Evolutionary conservation across 2,329 filamentous ascomycete genomes (phyloP).

Genomic region (Fusarium solani-melongenae): DNA sequence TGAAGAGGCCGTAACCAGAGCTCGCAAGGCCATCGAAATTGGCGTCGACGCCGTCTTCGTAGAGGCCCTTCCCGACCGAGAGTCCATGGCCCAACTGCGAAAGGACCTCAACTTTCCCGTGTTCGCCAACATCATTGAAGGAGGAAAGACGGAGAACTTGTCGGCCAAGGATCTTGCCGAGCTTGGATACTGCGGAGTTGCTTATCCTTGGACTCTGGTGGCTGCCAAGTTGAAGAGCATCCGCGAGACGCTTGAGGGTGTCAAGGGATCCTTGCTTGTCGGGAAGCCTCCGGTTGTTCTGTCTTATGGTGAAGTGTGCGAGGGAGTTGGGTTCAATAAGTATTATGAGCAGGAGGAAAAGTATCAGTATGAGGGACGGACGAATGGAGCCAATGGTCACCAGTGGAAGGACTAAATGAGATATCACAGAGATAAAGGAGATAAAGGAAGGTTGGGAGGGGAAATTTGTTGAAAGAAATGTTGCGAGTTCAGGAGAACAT

Average conservation of each 20-base stretch:
- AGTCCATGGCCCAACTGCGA: conserved; percentile 53
- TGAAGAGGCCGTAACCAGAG: conserved; percentile 57
- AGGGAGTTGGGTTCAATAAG: conserved; percentile 58
- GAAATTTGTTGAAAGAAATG: neutral
- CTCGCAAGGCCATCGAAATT: conserved; percentile 54
- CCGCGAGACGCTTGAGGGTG: conserved; percentile 48
- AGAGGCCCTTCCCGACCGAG: conserved; percentile 56
- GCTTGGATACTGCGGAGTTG: conserved; percentile 54
- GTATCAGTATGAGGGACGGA: conserved; percentile 33
- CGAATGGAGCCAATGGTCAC: conserved; percentile 20
- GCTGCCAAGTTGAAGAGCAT: conserved; percentile 56
- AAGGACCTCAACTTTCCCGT: conserved; percentile 52
- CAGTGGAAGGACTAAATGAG: conserved; percentile 22
- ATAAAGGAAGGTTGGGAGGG: neutral
- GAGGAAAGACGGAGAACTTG: conserved; percentile 49
- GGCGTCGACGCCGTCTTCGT: conserved; percentile 58
- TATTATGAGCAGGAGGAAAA: conserved; percentile 46
- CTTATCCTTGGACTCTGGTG: conserved; percentile 58
- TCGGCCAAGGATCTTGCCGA: conserved; percentile 48
- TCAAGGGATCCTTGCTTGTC: conserved; percentile 56
- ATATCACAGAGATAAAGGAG: neutral
- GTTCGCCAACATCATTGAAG: conserved; percentile 54
- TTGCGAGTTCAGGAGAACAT: neutral
- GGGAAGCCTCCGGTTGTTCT: conserved; percentile 56
- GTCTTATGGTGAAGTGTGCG: conserved; percentile 56